Evolutionary conservation across 257 asterid genomes (phyloP).

Genomic region (Marsdenia floribunda): DNA sequence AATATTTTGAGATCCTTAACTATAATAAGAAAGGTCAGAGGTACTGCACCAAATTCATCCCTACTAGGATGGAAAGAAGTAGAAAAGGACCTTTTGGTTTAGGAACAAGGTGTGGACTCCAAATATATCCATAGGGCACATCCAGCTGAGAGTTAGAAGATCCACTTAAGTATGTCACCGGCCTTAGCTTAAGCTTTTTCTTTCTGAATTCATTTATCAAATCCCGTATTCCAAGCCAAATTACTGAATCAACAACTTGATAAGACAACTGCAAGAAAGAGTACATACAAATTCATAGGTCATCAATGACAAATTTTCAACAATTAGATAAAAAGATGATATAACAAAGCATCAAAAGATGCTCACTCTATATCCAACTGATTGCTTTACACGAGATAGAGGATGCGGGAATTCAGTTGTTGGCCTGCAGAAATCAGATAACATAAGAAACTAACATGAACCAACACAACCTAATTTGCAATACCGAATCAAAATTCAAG

Average conservation of each 20-base stretch:
- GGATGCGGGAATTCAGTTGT: constrained; percentile 95
- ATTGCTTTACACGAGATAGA: constrained; percentile 84
- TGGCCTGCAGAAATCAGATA: constrained; percentile 45
- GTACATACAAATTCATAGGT: constrained; percentile 4
- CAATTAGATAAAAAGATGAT: constrained; percentile 4
- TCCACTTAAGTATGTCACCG: constrained; percentile 69
- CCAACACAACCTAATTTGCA: neutral
- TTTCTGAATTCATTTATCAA: constrained; percentile 83
- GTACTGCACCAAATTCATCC: neutral
- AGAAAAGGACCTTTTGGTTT: constrained; percentile 69
- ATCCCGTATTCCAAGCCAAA: constrained; percentile 93
- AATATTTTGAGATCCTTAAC: neutral
- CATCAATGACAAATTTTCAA: neutral
- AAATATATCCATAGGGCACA: constrained; percentile 75
- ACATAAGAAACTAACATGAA: constrained; percentile 1
- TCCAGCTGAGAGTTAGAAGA: constrained; percentile 43
- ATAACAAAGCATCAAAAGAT: constrained; percentile 17
- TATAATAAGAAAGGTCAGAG: neutral
- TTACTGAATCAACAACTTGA: constrained; percentile 77
- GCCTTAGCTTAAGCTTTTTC: constrained; percentile 72
- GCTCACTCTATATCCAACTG: constrained; percentile 76
- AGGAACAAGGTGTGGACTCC: constrained; percentile 97
- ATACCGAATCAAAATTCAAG: neutral
- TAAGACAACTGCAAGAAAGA: constrained; percentile 60
- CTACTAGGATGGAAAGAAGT: neutral